Evolutionary conservation across 169 alveolate genomes (phyloP).

Genomic region (Pseudocohnilembus persalinus): DNA sequence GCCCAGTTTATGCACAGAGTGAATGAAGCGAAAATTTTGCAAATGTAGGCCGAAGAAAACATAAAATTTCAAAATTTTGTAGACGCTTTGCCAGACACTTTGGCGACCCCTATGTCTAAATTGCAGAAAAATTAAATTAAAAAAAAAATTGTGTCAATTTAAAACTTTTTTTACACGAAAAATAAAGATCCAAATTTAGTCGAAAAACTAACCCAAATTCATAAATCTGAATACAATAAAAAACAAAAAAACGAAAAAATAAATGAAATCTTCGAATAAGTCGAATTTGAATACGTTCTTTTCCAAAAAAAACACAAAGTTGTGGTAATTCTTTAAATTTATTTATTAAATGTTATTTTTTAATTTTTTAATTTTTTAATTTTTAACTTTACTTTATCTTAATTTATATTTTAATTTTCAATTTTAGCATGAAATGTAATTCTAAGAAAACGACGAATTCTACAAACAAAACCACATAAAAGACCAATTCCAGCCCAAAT

Average conservation of each 20-base stretch:
- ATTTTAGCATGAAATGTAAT: background rate
- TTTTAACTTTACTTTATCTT: background rate
- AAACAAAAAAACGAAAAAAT: too few relatives aligned
- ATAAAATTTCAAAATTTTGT: conserved; percentile 59
- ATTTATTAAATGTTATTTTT: too few relatives aligned
- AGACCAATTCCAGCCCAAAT: conserved; percentile 10
- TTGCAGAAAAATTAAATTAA: background rate
- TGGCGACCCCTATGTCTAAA: background rate
- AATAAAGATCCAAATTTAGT: background rate
- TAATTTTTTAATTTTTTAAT: background rate
- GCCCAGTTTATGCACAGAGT: conserved; percentile 62
- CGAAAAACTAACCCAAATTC: background rate
- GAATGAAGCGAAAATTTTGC: conserved; percentile 50
- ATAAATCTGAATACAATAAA: background rate
- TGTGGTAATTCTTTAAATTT: background rate
- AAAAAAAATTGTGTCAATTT: conserved; percentile 1
- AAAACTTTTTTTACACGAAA: background rate
- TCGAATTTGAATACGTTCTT: background rate
- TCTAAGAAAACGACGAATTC: conserved; percentile 4
- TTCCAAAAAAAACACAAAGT: background rate
- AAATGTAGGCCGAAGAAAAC: conserved; percentile 67
- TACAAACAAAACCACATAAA: conserved; percentile 9
- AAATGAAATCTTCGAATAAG: background rate
- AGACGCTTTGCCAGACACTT: conserved; percentile 52
- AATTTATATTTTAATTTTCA: background rate